phyloP scores from a whole-genome alignment of 768 basidiomycete species.

The Fibroporia radiculosa region DNA sequence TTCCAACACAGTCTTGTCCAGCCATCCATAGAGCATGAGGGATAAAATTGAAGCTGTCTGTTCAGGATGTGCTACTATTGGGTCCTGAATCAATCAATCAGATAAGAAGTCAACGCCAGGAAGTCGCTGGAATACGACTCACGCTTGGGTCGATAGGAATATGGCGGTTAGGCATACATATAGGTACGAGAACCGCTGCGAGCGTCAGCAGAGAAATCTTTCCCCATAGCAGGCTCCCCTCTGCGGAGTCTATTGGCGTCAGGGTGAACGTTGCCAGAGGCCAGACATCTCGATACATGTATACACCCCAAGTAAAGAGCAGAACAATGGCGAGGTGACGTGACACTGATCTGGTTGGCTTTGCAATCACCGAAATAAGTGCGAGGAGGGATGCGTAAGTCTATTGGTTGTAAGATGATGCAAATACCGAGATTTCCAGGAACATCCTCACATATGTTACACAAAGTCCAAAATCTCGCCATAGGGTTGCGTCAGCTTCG shows the following conservation, averaged over 20 bases:
- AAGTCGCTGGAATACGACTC: constrained; percentile 1
- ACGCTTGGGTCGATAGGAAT: constrained; percentile 47
- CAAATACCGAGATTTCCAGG: not conserved
- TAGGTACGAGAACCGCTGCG: constrained; percentile 39
- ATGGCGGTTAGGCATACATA: constrained; percentile 47
- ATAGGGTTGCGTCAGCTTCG: constrained; percentile 21
- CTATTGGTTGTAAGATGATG: constrained; percentile 6
- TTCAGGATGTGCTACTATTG: constrained; percentile 29
- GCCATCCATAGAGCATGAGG: constrained; percentile 30
- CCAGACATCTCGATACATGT: constrained; percentile 46
- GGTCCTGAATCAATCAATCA: constrained; percentile 16
- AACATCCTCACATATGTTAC: constrained; percentile 28
- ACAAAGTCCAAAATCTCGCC: constrained; percentile 15
- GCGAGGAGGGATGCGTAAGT: constrained; percentile 16
- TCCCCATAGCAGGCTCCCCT: constrained; percentile 46
- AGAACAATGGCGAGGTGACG: constrained; percentile 43
- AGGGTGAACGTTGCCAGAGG: constrained; percentile 51
- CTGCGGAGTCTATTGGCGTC: constrained; percentile 36
- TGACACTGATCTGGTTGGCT: constrained; percentile 16
- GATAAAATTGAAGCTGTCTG: constrained; percentile 35
- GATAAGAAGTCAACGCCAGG: not conserved
- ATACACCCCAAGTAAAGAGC: constrained; percentile 39
- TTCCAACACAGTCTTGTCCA: constrained; percentile 24
- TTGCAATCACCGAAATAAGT: constrained; percentile 10
- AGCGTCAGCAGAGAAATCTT: constrained; percentile 38